These are phyloP conservation scores for Dendrobium officinale DNA, from an alignment of 106 monocot species.

Conservation along the genomic window DNA sequence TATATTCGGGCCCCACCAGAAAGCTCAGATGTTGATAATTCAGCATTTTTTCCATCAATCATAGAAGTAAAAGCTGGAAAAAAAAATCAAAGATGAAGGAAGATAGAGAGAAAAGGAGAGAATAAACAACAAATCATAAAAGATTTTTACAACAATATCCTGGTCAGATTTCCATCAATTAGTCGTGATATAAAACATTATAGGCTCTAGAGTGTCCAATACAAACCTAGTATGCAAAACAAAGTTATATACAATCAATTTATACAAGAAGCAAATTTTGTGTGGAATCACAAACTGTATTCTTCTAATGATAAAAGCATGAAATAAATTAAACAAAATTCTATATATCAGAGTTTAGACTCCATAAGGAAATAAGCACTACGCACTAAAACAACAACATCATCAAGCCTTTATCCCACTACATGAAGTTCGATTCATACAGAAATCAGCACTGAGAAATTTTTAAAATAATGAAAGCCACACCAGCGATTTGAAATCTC, in stretches of 20 bases:
- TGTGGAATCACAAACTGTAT: not conserved
- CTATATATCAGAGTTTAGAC: not conserved
- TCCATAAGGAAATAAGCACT: not conserved
- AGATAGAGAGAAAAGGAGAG: not conserved
- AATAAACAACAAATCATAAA: not conserved
- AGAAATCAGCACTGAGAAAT: not conserved
- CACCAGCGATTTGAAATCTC: not conserved
- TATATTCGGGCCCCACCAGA: conserved; percentile 96
- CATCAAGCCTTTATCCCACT: no score
- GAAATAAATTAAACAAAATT: not conserved
- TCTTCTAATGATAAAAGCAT: not conserved
- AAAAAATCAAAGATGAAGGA: not conserved
- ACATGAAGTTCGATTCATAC: not conserved
- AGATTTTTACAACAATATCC: not conserved
- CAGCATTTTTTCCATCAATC: conserved; percentile 97
- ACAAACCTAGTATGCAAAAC: not conserved
- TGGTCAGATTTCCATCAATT: not conserved
- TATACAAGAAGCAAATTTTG: not conserved
- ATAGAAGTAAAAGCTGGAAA: conserved; percentile 79
- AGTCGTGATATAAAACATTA: not conserved
- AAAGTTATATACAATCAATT: not conserved
- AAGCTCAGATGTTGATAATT: conserved; percentile 77
- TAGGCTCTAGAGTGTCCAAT: not conserved
- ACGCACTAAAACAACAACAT: not conserved
- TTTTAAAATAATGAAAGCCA: no score